Evolutionary conservation across 176 grass and related monocot species (phyloP).

Genomic region (Carex scoparia): DNA sequence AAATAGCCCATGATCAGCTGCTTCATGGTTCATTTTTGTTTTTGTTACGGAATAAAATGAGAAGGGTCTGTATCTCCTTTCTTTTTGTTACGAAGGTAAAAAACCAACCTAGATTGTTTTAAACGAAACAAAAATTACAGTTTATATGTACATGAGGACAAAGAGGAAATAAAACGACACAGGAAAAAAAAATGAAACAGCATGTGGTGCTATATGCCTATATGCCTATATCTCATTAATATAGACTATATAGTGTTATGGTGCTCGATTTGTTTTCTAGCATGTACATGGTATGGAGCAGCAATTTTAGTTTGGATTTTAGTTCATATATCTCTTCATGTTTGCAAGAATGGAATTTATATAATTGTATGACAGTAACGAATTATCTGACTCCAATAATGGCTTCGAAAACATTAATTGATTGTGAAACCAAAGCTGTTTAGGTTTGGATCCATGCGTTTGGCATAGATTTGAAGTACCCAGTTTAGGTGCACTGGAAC

Average conservation of each 20-base stretch:
- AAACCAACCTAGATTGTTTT: not conserved
- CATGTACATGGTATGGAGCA: not conserved
- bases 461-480: not conserved
- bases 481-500: constrained; percentile 19
- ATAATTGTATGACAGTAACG: not conserved
- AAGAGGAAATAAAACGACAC: not conserved
- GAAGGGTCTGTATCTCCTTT: not conserved
- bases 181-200: too few relatives aligned
- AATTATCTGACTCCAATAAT: not conserved
- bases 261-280: not conserved
- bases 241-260: not conserved
- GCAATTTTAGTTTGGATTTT: not conserved
- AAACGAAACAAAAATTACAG: not conserved
- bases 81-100: not conserved
- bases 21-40: not conserved
- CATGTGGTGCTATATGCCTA: not conserved
- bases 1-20: not conserved
- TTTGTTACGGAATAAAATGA: not conserved
- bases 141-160: not conserved
- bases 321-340: not conserved
- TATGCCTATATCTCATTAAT: not conserved
- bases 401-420: not conserved
- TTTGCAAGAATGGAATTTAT: not conserved
- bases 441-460: not conserved
- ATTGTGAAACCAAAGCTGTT: constrained; percentile 14